Base-by-base conservation (phyloP, 1,284 basidiomycete genomes). In the Phellopilus nigrolimitatus region DNA sequence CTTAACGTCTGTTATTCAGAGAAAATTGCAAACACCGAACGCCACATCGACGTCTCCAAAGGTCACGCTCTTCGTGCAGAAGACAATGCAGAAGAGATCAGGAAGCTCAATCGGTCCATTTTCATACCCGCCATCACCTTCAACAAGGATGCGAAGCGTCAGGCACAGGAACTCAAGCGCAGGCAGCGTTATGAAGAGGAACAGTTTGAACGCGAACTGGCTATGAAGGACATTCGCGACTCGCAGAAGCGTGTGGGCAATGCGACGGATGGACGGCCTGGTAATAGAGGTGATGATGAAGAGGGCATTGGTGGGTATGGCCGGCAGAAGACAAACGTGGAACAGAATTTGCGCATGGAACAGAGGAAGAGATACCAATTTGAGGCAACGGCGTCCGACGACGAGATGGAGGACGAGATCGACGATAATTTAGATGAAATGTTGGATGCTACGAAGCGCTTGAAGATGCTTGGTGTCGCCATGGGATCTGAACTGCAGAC, bases 391-490 rank as follows among this genome's bases (percentile, higher is more conserved):
- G 90, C 80, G 13, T 93, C 89, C n/a, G 97, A 99, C 63, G 95
- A 99, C 63, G 94, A 97, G 70, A 60, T 97, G 1, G 95, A 97
- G 69, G 82, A 92, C 61, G 85, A 95, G 66, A 65, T 98, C 21
- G 95, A 98, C 62, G 81, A 83, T 58, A 98, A 99, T 66, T 70
- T 99, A 45, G 84, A 93, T 66, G 93, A 97, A 69, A 91, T 97
- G 55, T 73, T 80, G 39, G 84, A 85, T 52, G 79, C 90, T 44
- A 84, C 90, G 3, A 88, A 85, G 68, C 74, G 87, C 49, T 76
- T 99, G 59, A 95, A 94, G 70, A 80, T 83, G 22, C 72, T 98
- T 21, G 91, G 91, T 2, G 77, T 77, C 56, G 85, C 91, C 6
- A 92, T 93, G 84, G 84, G 89, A 28, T 75, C 86, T 56, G 90